These are phyloP conservation scores for Penstemon newberryi DNA, from an alignment of 257 asterid genomes.

Conservation along the genomic window DNA sequence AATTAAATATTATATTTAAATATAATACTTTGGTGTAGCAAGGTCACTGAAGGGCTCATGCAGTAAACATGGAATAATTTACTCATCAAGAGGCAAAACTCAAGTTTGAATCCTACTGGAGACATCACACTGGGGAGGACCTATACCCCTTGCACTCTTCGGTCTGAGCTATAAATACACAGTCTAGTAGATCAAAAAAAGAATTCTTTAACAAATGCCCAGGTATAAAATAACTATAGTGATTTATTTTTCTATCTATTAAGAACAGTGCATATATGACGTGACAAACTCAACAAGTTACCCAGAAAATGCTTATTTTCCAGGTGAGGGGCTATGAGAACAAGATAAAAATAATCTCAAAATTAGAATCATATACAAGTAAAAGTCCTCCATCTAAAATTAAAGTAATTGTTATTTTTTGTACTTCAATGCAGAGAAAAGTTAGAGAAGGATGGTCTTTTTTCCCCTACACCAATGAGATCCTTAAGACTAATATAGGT, in stretches of 20 bases:
- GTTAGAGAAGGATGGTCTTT: neutral
- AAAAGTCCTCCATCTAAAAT: too few species aligned
- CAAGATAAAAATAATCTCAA: neutral
- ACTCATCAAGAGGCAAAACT: neutral
- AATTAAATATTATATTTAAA: neutral
- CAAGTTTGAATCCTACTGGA: too few species aligned
- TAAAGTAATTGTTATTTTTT: too few species aligned
- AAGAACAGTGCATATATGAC: neutral
- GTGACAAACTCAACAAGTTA: neutral
- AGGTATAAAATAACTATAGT: neutral
- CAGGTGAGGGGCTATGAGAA: neutral
- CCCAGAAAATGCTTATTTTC: neutral
- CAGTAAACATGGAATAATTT: neutral
- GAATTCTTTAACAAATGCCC: neutral
- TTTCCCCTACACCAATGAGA: neutral
- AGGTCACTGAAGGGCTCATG: neutral
- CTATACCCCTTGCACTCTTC: too few species aligned
- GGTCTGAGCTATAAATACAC: too few species aligned
- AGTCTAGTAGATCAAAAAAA: too few species aligned
- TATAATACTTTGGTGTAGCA: neutral
- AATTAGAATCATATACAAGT: too few species aligned
- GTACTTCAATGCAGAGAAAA: too few species aligned
- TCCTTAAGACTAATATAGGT: neutral
- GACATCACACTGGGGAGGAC: too few species aligned
- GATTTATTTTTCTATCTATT: neutral